These are phyloP conservation scores for Lentinula detonsa DNA, from an alignment of 768 basidiomycete species.

Conservation along the genomic window DNA sequence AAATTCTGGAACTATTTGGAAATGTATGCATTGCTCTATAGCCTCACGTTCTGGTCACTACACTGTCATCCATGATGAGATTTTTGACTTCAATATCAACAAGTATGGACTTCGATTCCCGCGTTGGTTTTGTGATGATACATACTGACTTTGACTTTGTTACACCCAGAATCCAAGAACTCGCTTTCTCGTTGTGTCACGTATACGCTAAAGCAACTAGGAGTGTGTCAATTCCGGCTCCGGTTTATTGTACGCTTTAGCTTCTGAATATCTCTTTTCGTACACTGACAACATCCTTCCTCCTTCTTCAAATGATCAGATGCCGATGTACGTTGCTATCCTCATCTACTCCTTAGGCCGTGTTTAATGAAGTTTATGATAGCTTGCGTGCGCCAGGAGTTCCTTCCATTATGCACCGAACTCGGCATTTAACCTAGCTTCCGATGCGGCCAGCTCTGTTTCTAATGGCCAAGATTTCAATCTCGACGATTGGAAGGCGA, in stretches of 20 bases:
- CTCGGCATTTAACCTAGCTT: not conserved
- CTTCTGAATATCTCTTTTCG: not conserved
- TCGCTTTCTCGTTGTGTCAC: constrained; percentile 47
- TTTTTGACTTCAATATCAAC: constrained; percentile 11
- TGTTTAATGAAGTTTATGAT: not conserved
- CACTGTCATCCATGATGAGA: constrained; percentile 38
- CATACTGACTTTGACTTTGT: no score
- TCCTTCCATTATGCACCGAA: not conserved
- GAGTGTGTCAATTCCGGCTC: constrained; percentile 53
- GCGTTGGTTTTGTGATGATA: no score
- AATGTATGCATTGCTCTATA: not conserved
- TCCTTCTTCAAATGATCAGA: not conserved
- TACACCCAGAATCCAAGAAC: constrained; percentile 26
- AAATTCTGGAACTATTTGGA: not conserved
- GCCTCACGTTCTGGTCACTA: constrained; percentile 42
- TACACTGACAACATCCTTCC: not conserved
- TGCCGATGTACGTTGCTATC: constrained; percentile 4
- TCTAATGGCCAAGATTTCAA: not conserved
- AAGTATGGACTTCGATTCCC: not conserved
- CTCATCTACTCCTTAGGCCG: no score
- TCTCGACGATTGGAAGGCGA: constrained; percentile 4
- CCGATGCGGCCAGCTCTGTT: not conserved
- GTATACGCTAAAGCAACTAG: constrained; percentile 48
- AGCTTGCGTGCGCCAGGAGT: constrained; percentile 3
- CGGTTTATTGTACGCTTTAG: constrained; percentile 47